Evolutionary conservation across 805 yeast species (phyloP).

Genomic region (Wickerhamomyces silvicola): DNA sequence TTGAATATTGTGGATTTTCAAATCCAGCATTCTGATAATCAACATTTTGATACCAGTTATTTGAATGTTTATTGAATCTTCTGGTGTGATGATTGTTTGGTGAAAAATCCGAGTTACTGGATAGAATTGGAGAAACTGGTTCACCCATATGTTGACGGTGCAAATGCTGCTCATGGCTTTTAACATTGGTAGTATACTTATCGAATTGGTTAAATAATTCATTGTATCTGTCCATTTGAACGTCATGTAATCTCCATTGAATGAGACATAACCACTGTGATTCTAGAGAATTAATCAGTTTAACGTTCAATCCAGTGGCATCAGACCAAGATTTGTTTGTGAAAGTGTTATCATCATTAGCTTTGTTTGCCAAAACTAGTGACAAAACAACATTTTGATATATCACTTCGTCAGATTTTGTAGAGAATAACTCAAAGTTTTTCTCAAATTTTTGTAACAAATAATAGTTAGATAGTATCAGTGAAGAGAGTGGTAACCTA

Average conservation of each 20-base stretch:
- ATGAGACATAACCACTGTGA: slow-evolving; percentile 58
- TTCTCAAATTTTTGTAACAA: slow-evolving; percentile 54
- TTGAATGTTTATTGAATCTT: slow-evolving; percentile 5
- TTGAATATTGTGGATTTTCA: slow-evolving; percentile 2
- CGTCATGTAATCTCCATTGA: slow-evolving; percentile 51
- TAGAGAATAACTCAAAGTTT: slow-evolving; percentile 27
- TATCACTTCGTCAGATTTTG: slow-evolving; percentile 28
- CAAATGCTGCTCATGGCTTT: slow-evolving; percentile 16
- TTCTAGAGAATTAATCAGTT: slow-evolving; percentile 60
- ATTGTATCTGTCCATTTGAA: slow-evolving; percentile 19
- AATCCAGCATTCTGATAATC: slow-evolving; percentile 12
- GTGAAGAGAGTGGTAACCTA: slow-evolving; percentile 76
- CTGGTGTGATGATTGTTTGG: slow-evolving; percentile 11
- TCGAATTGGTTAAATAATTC: slow-evolving; percentile 18
- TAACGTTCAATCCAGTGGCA: slow-evolving; percentile 77
- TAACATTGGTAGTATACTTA: slow-evolving; percentile 18
- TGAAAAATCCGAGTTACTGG: slow-evolving; percentile 13
- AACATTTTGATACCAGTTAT: slow-evolving; percentile 6
- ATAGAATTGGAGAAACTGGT: slow-evolving; percentile 17
- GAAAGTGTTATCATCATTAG: slow-evolving; percentile 94
- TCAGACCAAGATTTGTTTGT: slow-evolving; percentile 94
- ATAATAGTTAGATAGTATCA: slow-evolving; percentile 74
- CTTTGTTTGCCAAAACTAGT: slow-evolving; percentile 82
- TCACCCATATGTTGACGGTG: slow-evolving; percentile 7
- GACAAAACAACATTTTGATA: slow-evolving; percentile 59